These are phyloP conservation scores for Dioscorea cayenensis DNA, from an alignment of 116 monocot genomes.

Conservation along the genomic window DNA sequence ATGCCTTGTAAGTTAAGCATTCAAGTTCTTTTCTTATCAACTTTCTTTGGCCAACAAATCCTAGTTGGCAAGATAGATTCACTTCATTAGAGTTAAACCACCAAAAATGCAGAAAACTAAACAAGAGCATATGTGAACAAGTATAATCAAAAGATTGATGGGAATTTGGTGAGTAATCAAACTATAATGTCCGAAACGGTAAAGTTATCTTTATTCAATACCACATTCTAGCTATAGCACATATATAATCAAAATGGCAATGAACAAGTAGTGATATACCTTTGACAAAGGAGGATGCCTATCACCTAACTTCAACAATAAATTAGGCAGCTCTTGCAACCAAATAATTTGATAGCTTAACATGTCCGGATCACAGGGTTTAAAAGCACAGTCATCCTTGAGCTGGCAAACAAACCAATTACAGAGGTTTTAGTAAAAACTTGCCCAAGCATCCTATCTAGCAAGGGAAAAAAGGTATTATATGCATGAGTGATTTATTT, in stretches of 20 bases:
- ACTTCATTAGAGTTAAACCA: too few species aligned
- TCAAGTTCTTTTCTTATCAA: too few species aligned
- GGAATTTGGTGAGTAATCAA: not conserved
- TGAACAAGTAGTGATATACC: constrained; percentile 1
- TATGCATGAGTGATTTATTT: not conserved
- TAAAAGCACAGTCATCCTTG: not conserved
- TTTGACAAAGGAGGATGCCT: constrained; percentile 52
- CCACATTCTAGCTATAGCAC: too few species aligned
- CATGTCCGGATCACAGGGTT: constrained; percentile 19
- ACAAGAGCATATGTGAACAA: not conserved
- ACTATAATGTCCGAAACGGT: not conserved
- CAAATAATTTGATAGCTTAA: constrained; percentile 47
- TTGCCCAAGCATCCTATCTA: not conserved
- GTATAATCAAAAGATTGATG: not conserved
- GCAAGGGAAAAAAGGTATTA: not conserved
- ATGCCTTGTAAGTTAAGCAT: too few species aligned
- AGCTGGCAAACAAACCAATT: constrained; percentile 15
- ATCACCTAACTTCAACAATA: constrained; percentile 47
- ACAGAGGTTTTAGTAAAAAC: not conserved
- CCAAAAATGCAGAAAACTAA: not conserved
- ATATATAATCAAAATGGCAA: not conserved
- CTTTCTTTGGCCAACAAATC: too few species aligned
- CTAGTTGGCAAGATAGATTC: too few species aligned
- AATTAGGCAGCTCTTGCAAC: constrained; percentile 53
- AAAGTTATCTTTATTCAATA: not conserved